Evolutionary conservation across 1,284 basidiomycete species (phyloP).

Genomic region (Ceratobasidium sp.): DNA sequence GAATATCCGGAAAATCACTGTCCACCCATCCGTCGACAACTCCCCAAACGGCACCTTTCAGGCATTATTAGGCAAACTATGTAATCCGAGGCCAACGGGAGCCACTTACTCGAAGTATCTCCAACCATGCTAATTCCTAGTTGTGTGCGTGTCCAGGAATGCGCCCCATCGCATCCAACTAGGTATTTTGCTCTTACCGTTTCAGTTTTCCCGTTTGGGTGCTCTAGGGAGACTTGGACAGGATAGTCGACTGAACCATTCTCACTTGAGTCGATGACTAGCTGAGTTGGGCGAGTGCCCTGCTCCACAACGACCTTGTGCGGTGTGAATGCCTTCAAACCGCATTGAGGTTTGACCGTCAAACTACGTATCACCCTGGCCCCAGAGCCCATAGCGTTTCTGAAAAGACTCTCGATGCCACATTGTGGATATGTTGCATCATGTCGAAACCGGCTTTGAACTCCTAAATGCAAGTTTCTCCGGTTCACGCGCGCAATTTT

Average conservation of each 20-base stretch:
- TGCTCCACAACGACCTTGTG: slow-evolving; percentile 25
- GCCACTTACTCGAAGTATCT: slow-evolving; percentile 9
- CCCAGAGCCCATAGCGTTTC: slow-evolving; percentile 20
- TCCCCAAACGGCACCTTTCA: slow-evolving; percentile 24
- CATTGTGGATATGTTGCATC: background rate
- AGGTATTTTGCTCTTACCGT: slow-evolving; percentile 22
- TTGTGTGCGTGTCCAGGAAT: slow-evolving; percentile 32
- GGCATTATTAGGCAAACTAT: background rate
- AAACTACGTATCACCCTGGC: background rate
- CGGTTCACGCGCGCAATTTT: slow-evolving; percentile 10
- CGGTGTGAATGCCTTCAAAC: background rate
- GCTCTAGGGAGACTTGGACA: background rate
- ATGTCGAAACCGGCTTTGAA: slow-evolving; percentile 11
- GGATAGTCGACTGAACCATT: background rate
- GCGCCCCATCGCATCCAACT: slow-evolving; percentile 39
- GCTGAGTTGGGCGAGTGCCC: background rate
- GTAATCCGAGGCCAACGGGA: slow-evolving; percentile 28
- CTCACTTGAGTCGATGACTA: slow-evolving; percentile 53
- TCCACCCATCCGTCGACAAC: slow-evolving; percentile 2
- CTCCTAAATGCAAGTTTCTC: slow-evolving; percentile 3
- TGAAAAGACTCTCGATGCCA: slow-evolving; percentile 5
- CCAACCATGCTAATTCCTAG: slow-evolving; percentile 28
- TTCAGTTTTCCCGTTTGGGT: background rate
- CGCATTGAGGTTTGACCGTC: background rate
- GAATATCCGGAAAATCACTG: slow-evolving; percentile 32